Base-by-base conservation (phyloP, 257 asterid genomes). In the Striga asiatica region DNA sequence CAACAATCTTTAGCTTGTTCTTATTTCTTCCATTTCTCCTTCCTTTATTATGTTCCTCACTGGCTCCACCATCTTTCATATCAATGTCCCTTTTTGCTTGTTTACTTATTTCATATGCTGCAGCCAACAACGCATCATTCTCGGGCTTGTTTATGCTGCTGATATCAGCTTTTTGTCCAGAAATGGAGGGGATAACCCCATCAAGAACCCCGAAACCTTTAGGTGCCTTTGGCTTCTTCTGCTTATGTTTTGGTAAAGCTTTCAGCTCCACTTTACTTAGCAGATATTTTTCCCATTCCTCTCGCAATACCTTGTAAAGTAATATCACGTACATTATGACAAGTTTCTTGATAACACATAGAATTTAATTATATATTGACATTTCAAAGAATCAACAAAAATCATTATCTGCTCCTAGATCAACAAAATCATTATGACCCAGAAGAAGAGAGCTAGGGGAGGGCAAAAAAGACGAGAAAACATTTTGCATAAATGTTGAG, bases 211-310 rank as follows among this genome's bases (percentile, higher is more conserved):
- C 98, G 62, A 87, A 77, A 56, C 98, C 98, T 74, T 87, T 91
- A 46, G 84, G 74, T 58, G 76, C 76, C 72, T 87, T 87, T 21
- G 80, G 68, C 66, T 91, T 91, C 95, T 87, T 87, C 70, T 81
- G 81, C 56, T 51, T 71, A 55, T 19, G 60, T 68, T 91, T 91
- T 67, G 97, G 97, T 68, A 91, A 74, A 57, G 95, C 79, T 55
- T 82, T 87, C 76, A 91, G 71, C 79, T 91, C 88, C 60, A 91
- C 93, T 78, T 91, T 91, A 76, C 98, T 84, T 42, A 78, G 80
- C 81, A 91, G 74, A 76, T 87, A 91, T 47, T 87, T 87, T 61
- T 81, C 85, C 98, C 98, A 91, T 73, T 91, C 95, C 67, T 79
- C 85, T 51, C 28, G 71, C 96, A 91, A 84, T 54, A 87, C 98